Evolutionary conservation across 2,329 filamentous ascomycete species (phyloP).

Genomic region (Penicillium expansum): DNA sequence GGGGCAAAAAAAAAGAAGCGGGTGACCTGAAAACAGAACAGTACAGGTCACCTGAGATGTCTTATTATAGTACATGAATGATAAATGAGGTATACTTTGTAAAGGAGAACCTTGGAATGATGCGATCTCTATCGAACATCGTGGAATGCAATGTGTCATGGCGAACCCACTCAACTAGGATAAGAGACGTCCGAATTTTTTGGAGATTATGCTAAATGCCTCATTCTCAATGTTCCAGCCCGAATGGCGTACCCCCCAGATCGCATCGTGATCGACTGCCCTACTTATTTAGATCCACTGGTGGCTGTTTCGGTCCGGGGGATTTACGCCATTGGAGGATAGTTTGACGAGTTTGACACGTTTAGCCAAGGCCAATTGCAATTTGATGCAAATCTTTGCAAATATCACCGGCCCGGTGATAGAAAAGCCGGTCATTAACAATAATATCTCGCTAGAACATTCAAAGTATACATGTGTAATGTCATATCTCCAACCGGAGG

Average conservation of each 20-base stretch:
- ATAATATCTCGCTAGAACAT: background rate
- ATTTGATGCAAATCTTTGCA: constrained; percentile 1
- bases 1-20: constrained; percentile 2
- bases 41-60: constrained; percentile 5
- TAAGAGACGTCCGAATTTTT: background rate
- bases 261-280: constrained; percentile 11
- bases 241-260: background rate
- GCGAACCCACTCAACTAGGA: background rate
- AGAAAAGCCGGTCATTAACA: background rate
- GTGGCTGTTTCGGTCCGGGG: constrained; percentile 18
- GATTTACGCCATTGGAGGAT: constrained; percentile 19
- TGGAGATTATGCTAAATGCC: constrained; percentile 16
- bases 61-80: background rate
- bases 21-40: constrained; percentile 2
- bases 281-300: constrained; percentile 5
- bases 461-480: too few relatives aligned
- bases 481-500: constrained; percentile 13
- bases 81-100: too few relatives aligned
- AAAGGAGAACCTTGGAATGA: constrained; percentile 8
- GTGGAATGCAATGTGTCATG: constrained; percentile 28
- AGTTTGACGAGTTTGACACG: background rate
- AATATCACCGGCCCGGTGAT: constrained; percentile 19
- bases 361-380: background rate
- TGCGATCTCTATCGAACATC: constrained; percentile 17
- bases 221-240: constrained; percentile 10